A percentile compares a stretch with the other conserved stretches of the same genome.
Conservation (phyloP, 1,284 basidiomycete genomes). For the Cutaneotrichosporon sp. region DNA sequence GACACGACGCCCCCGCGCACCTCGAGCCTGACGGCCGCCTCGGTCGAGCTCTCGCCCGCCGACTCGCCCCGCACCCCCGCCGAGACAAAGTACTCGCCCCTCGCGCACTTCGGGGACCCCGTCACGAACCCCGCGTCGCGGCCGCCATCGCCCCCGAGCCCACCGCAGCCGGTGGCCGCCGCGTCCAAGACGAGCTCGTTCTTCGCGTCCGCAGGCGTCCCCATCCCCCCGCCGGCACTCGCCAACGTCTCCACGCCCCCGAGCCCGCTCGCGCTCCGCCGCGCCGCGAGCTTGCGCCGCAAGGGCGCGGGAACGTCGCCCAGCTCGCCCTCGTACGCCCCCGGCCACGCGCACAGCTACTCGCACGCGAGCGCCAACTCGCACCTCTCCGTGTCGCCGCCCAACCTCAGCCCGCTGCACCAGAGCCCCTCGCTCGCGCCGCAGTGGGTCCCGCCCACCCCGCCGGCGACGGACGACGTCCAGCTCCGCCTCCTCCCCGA, state of each 20-base stretch:
- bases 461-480: slow-evolving; percentile 37
- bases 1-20: not conserved
- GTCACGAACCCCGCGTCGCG: slow-evolving; percentile 1
- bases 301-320: not conserved
- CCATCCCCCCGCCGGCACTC: slow-evolving; percentile 37
- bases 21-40: not conserved
- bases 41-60: not conserved
- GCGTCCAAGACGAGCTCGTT: slow-evolving; percentile 43
- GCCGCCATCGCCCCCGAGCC: not conserved
- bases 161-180: slow-evolving; percentile 8
- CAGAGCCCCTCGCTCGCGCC: slow-evolving; percentile 40
- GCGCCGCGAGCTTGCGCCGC: slow-evolving; percentile 31
- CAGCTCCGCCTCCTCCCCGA: slow-evolving; percentile 42
- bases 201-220: slow-evolving; percentile 34
- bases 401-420: slow-evolving; percentile 38
- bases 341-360: slow-evolving; percentile 11
- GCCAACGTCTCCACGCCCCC: slow-evolving; percentile 24
- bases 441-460: slow-evolving; percentile 40
- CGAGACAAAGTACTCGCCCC: slow-evolving; percentile 3
- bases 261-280: slow-evolving; percentile 42
- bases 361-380: slow-evolving; percentile 3
- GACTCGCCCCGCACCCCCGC: no score
- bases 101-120: not conserved
- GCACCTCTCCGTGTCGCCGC: slow-evolving; percentile 7
- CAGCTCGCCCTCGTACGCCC: slow-evolving; percentile 15